phyloP scores from a whole-genome alignment of 2,329 filamentous ascomycete species.

The Endothia cerciana region DNA sequence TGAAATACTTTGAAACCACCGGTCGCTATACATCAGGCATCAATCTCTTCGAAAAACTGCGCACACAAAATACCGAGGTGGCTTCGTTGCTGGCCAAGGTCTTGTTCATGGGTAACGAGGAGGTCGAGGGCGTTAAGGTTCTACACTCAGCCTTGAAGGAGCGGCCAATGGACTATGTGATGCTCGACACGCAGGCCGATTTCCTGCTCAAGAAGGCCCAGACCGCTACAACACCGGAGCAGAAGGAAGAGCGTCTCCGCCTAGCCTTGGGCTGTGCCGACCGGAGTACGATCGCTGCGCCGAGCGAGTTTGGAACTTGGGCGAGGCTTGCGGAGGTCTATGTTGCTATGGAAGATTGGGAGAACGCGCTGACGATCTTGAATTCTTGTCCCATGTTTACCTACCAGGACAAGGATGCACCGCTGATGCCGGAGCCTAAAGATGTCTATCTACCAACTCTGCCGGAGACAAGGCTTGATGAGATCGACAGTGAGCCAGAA shows the following conservation, averaged over 20 bases:
- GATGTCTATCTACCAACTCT: conserved; percentile 86
- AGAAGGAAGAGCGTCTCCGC: conserved; percentile 70
- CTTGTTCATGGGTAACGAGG: conserved; percentile 91
- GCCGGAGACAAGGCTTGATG: conserved; percentile 86
- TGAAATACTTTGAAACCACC: conserved; percentile 94
- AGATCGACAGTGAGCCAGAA: conserved; percentile 91
- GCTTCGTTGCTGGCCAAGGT: conserved; percentile 91
- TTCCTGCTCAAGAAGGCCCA: conserved; percentile 86
- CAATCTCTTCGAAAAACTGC: conserved; percentile 95
- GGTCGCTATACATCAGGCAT: conserved; percentile 94
- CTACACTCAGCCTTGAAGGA: conserved; percentile 88
- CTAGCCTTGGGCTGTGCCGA: conserved; percentile 94
- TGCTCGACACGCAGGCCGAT: conserved; percentile 91
- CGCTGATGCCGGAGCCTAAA: conserved; percentile 89
- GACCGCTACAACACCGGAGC: conserved; percentile 55
- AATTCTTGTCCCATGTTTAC: conserved; percentile 99
- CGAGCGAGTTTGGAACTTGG: conserved; percentile 97
- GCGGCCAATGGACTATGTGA: conserved; percentile 95
- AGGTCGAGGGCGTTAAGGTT: conserved; percentile 90
- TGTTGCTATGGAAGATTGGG: conserved; percentile 93
- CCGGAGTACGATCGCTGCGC: conserved; percentile 89
- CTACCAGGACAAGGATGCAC: conserved; percentile 97
- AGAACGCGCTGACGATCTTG: conserved; percentile 88
- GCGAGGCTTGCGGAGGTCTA: conserved; percentile 92
- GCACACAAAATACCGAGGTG: conserved; percentile 87